A percentile compares a stretch with the other conserved stretches of the same genome.
These are phyloP conservation scores for Quercus agrifolia DNA, from an alignment of 306 rosid species.

Conservation along the genomic window DNA sequence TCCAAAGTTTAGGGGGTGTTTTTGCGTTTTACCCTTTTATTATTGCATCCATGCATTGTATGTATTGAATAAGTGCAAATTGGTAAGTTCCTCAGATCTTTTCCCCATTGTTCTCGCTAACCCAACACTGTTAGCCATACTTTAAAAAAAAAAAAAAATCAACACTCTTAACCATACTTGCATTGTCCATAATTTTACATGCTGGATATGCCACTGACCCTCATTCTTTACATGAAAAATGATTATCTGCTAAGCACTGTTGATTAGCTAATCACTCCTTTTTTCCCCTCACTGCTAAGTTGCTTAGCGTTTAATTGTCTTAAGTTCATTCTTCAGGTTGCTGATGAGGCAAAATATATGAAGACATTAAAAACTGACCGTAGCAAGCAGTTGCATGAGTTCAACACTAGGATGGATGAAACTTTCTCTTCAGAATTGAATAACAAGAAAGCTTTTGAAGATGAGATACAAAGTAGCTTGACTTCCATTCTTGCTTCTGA, in stretches of 20 bases:
- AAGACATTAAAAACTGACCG: constrained; percentile 64
- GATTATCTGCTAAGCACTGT: neutral
- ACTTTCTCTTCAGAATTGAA: constrained; percentile 54
- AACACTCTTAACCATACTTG: neutral
- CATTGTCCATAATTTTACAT: neutral
- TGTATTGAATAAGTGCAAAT: neutral
- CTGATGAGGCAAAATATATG: constrained; percentile 75
- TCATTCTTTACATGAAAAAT: neutral
- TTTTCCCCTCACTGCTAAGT: neutral
- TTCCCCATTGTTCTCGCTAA: neutral
- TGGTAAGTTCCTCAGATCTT: neutral
- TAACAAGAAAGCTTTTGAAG: constrained; percentile 69
- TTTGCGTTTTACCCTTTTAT: neutral
- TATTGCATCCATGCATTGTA: neutral
- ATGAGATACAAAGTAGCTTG: constrained; percentile 68
- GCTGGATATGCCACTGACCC: neutral
- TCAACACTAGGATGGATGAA: constrained; percentile 66
- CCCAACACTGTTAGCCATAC: neutral
- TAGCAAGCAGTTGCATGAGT: constrained; percentile 69
- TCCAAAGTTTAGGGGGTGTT: no score
- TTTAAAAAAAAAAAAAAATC: no score
- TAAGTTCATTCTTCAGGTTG: constrained; percentile 51
- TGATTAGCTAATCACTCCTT: neutral
- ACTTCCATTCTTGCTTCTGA: constrained; percentile 65
- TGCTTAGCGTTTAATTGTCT: constrained; percentile 18